Evolutionary conservation across 176 grass and related monocot species (phyloP).

Genomic region (Oryza coarctata): DNA sequence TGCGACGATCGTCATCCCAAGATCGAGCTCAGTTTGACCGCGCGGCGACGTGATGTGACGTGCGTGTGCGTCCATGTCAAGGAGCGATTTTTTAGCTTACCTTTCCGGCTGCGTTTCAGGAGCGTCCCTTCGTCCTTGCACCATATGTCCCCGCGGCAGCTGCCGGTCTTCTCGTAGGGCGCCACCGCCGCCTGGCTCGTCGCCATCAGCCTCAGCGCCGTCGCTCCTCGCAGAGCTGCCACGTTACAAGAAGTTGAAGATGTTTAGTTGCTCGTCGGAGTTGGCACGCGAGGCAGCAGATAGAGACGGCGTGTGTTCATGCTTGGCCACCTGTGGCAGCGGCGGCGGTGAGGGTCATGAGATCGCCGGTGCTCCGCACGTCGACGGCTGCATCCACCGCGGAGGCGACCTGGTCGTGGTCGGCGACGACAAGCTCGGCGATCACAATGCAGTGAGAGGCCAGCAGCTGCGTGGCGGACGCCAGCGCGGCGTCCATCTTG

Average conservation of each 20-base stretch:
- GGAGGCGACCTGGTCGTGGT: conserved; percentile 65
- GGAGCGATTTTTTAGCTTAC: neutral
- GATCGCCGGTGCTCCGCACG: conserved; percentile 67
- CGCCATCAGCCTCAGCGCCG: conserved; percentile 46
- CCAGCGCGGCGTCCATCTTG: conserved; percentile 68
- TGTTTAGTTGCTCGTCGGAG: neutral
- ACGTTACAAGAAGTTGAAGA: neutral
- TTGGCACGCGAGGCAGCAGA: neutral
- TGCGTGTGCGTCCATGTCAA: neutral
- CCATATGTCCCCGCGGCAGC: conserved; percentile 42
- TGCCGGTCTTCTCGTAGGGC: conserved; percentile 46
- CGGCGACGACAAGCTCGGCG: conserved; percentile 69
- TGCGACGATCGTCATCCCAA: neutral
- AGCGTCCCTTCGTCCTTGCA: conserved; percentile 60
- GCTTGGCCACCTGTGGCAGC: conserved; percentile 67
- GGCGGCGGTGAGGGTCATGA: conserved; percentile 84
- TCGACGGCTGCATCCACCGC: conserved; percentile 73
- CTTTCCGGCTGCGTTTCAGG: conserved; percentile 46
- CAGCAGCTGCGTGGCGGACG: conserved; percentile 82
- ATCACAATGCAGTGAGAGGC: conserved; percentile 85
- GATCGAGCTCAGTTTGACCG: neutral
- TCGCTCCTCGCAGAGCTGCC: conserved; percentile 50
- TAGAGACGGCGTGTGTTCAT: neutral
- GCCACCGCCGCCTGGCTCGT: conserved; percentile 46
- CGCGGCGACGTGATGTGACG: neutral